Conservation (phyloP, 1,284 basidiomycete genomes). For the Coniferiporia weirii region DNA sequence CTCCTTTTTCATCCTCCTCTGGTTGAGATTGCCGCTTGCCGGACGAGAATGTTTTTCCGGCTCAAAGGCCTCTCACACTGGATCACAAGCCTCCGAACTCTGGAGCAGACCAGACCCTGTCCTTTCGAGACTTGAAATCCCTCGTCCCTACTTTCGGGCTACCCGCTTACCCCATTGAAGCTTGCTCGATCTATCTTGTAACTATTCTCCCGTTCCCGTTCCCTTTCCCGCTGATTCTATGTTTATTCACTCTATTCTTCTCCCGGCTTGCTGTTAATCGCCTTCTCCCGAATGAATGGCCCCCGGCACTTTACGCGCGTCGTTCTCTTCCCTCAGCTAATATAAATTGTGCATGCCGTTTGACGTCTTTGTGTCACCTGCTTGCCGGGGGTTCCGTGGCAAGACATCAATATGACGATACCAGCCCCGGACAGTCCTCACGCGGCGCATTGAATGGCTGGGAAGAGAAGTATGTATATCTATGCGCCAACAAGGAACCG, state of each 20-base stretch:
- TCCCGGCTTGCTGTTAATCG: neutral
- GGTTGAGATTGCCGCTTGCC: neutral
- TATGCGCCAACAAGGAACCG: neutral
- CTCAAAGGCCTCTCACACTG: neutral
- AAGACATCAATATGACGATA: too few relatives aligned
- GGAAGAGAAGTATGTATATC: neutral
- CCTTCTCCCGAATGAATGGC: neutral
- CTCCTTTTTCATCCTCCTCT: neutral
- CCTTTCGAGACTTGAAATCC: neutral
- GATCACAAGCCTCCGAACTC: neutral
- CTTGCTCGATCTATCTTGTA: neutral
- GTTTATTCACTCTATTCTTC: neutral
- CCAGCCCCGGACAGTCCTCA: neutral
- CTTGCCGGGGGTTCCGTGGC: too few relatives aligned
- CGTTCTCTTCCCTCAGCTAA: neutral
- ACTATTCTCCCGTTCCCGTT: conserved; percentile 40
- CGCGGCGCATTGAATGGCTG: neutral
- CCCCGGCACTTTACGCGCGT: neutral
- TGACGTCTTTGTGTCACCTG: neutral
- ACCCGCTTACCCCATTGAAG: neutral
- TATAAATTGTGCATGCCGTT: neutral
- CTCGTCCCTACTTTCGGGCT: neutral
- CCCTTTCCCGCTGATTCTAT: neutral
- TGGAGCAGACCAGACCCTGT: neutral
- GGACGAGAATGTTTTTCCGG: neutral